Conservation (phyloP, 1,284 basidiomycete genomes). For the Irpex rosettiformis region DNA sequence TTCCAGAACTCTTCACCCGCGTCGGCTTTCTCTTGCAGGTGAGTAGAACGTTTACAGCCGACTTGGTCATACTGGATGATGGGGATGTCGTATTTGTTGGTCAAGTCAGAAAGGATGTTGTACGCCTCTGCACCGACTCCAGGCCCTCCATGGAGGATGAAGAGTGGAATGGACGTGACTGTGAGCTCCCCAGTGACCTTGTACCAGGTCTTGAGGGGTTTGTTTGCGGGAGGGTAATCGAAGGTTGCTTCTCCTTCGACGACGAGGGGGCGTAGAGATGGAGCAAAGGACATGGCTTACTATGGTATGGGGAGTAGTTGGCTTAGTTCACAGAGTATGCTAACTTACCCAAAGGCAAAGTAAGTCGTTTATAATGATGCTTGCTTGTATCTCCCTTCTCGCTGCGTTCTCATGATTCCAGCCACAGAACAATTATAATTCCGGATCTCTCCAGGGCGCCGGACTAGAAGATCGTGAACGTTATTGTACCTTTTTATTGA, state of each 20-base stretch:
- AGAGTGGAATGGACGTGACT: conserved; percentile 15
- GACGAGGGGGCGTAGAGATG: neutral
- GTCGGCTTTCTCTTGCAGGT: conserved; percentile 25
- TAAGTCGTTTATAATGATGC: too few species aligned
- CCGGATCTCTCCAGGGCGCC: too few species aligned
- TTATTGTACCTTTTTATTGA: too few species aligned
- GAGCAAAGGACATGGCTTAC: neutral
- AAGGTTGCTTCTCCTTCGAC: neutral
- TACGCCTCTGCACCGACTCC: conserved; percentile 11
- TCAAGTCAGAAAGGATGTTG: conserved; percentile 10
- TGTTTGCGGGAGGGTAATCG: conserved; percentile 13
- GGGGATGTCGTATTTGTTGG: conserved; percentile 26
- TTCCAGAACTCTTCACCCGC: conserved; percentile 26
- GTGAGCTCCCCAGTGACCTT: conserved; percentile 14
- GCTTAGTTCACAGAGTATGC: neutral
- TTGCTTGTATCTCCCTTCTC: too few species aligned
- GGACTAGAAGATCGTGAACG: too few species aligned
- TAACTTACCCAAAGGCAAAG: too few species aligned
- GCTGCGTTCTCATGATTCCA: too few species aligned
- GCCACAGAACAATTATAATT: too few species aligned
- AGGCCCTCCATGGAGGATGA: conserved; percentile 24
- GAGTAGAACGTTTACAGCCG: conserved; percentile 29
- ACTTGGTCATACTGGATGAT: conserved; percentile 33
- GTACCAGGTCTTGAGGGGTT: conserved; percentile 22
- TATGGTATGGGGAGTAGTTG: neutral